Percentiles rank a stretch among this genome's conserved stretches.
These are phyloP conservation scores for Penicillium atrosanguineum DNA, from an alignment of 495 filamentous ascomycete genomes.

Conservation along the genomic window DNA sequence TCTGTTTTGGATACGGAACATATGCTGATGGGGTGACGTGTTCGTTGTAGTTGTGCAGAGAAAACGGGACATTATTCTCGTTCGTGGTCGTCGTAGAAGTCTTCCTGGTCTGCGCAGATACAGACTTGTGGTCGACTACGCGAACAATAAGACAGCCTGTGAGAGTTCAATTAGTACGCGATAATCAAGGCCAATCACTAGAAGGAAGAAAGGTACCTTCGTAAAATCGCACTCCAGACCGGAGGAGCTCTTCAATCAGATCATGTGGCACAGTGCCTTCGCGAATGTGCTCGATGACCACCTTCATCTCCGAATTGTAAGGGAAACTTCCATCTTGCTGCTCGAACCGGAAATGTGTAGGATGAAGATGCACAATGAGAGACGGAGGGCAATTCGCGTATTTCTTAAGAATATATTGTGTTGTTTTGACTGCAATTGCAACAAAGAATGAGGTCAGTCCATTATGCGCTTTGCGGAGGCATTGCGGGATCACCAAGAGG, in stretches of 20 bases:
- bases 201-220: conserved; percentile 56
- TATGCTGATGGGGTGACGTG: conserved; percentile 86
- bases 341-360: conserved; percentile 87
- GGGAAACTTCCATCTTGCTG: conserved; percentile 87
- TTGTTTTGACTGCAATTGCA: conserved; percentile 56
- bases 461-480: conserved; percentile 4
- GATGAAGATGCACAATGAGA: conserved; percentile 80
- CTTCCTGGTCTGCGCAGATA: conserved; percentile 53
- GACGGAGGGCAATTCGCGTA: conserved; percentile 74
- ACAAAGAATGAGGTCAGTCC: conserved; percentile 2
- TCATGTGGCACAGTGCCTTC: conserved; percentile 68
- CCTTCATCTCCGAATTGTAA: conserved; percentile 87
- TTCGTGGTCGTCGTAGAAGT: conserved; percentile 50
- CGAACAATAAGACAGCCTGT: conserved; percentile 87
- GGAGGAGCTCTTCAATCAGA: conserved; percentile 66
- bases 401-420: conserved; percentile 77
- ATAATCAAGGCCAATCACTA: neutral
- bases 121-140: conserved; percentile 78
- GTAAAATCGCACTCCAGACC: conserved; percentile 75
- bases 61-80: conserved; percentile 68
- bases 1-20: conserved; percentile 73
- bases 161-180: conserved; percentile 4
- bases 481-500: conserved; percentile 3
- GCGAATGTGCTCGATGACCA: conserved; percentile 75
- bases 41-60: conserved; percentile 85